Conservation (phyloP, 495 filamentous ascomycete species). For the Aspergillus carlsbadensis region DNA sequence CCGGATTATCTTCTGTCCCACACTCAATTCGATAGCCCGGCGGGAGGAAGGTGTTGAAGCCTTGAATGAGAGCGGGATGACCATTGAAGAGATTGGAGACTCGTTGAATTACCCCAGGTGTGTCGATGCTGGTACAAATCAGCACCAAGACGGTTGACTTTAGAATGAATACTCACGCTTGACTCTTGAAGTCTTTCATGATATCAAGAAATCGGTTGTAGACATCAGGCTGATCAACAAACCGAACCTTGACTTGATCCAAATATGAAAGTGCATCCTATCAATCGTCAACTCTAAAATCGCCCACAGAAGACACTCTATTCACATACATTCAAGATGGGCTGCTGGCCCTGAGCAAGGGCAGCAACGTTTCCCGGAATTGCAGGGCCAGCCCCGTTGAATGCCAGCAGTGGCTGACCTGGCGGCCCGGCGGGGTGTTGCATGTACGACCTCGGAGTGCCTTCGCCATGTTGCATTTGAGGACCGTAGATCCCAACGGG, state of each 20-base stretch:
- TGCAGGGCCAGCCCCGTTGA: conserved; percentile 44
- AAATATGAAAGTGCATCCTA: conserved; percentile 97
- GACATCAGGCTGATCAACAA: conserved; percentile 93
- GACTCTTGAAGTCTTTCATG: conserved; percentile 99
- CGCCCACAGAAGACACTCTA: background rate
- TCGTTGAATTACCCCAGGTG: conserved; percentile 94
- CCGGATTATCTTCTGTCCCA: conserved; percentile 84
- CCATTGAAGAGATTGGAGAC: conserved; percentile 97
- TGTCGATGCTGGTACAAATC: conserved; percentile 72
- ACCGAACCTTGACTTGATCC: conserved; percentile 98
- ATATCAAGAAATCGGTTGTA: conserved; percentile 98
- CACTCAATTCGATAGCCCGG: conserved; percentile 98
- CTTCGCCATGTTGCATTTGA: conserved; percentile 60
- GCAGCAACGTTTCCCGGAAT: conserved; percentile 59
- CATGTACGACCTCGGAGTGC: conserved; percentile 59
- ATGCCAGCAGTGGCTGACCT: conserved; percentile 61
- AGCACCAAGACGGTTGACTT: conserved; percentile 9
- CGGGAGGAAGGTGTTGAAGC: conserved; percentile 97
- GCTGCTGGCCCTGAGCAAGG: conserved; percentile 82
- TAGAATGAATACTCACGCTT: conserved; percentile 63
- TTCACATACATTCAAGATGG: conserved; percentile 85
- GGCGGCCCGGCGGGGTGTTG: conserved; percentile 59
- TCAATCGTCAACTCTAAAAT: conserved; percentile 15
- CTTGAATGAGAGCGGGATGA: conserved; percentile 94
- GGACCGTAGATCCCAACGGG: conserved; percentile 66